phyloP scores from a whole-genome alignment of 352 stramenopile species.

The Albugo candida region DNA sequence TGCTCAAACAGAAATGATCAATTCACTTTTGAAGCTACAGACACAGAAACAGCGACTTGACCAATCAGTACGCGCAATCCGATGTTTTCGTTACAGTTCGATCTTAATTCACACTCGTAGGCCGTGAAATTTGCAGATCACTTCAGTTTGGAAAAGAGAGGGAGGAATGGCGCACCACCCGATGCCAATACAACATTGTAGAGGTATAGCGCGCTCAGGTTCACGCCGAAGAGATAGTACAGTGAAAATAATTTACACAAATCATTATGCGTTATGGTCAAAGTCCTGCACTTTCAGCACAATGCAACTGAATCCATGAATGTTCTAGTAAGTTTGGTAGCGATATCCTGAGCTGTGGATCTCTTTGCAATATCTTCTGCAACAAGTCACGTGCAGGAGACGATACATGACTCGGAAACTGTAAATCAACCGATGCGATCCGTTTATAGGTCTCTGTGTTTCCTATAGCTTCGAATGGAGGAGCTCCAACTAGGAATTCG shows the following conservation, averaged over 20 bases:
- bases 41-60: slow-evolving; percentile 50
- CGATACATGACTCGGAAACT: slow-evolving; percentile 87
- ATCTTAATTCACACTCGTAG: slow-evolving; percentile 8
- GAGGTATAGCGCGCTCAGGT: no score
- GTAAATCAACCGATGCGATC: slow-evolving; percentile 91
- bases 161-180: no score
- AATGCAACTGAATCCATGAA: slow-evolving; percentile 72
- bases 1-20: slow-evolving; percentile 34
- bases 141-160: slow-evolving; percentile 24
- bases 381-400: slow-evolving; percentile 85
- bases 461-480: slow-evolving; percentile 95
- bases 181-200: no score
- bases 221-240: no score
- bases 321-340: slow-evolving; percentile 87
- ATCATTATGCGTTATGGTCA: no score
- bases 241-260: no score
- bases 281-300: no score
- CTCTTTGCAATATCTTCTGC: slow-evolving; percentile 89
- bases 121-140: slow-evolving; percentile 48
- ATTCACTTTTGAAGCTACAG: slow-evolving; percentile 26
- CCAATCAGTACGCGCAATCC: slow-evolving; percentile 15
- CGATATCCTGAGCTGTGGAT: slow-evolving; percentile 85
- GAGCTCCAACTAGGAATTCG: slow-evolving; percentile 94
- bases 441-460: slow-evolving; percentile 93
- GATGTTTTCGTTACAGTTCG: not conserved